phyloP scores from a whole-genome alignment of 495 filamentous ascomycete species.

The Xylaria venustula region DNA sequence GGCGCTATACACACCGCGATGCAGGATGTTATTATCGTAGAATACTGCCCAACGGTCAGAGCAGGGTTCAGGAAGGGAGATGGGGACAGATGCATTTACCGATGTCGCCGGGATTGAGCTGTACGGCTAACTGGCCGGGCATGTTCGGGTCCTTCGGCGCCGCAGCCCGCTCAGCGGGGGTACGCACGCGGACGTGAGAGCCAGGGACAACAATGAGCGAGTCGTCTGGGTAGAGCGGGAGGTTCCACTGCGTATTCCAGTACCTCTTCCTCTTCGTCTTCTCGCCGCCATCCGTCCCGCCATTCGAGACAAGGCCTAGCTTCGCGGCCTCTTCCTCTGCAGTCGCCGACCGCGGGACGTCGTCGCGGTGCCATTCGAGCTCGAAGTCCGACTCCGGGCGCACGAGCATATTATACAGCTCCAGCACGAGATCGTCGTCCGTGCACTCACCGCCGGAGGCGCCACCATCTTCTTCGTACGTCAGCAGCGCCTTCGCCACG shows the following conservation, averaged over 20 bases:
- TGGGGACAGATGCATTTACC: no score
- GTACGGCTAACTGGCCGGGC: conserved; percentile 61
- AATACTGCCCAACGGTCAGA: no score
- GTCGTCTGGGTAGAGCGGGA: conserved; percentile 62
- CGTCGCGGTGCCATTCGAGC: conserved; percentile 77
- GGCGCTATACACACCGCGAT: conserved; percentile 69
- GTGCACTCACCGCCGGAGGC: conserved; percentile 13
- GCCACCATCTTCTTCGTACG: conserved; percentile 4
- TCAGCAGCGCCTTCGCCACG: conserved; percentile 56
- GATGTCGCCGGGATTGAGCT: conserved; percentile 66
- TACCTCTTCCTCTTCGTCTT: conserved; percentile 11
- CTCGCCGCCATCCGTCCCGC: not conserved
- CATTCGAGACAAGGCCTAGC: conserved; percentile 3
- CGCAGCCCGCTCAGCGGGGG: conserved; percentile 60
- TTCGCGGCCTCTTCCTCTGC: conserved; percentile 51
- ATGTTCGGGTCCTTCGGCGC: conserved; percentile 55
- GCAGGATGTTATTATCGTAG: conserved; percentile 86
- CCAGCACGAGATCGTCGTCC: conserved; percentile 60
- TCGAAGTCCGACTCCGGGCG: conserved; percentile 63
- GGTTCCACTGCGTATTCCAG: conserved; percentile 71
- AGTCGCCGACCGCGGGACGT: conserved; percentile 58
- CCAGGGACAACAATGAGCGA: conserved; percentile 71
- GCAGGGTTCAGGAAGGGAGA: no score
- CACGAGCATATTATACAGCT: conserved; percentile 78
- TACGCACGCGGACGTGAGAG: conserved; percentile 64